Evolutionary conservation across 441 rosid species (phyloP).

Genomic region (Gossypium trilobum): DNA sequence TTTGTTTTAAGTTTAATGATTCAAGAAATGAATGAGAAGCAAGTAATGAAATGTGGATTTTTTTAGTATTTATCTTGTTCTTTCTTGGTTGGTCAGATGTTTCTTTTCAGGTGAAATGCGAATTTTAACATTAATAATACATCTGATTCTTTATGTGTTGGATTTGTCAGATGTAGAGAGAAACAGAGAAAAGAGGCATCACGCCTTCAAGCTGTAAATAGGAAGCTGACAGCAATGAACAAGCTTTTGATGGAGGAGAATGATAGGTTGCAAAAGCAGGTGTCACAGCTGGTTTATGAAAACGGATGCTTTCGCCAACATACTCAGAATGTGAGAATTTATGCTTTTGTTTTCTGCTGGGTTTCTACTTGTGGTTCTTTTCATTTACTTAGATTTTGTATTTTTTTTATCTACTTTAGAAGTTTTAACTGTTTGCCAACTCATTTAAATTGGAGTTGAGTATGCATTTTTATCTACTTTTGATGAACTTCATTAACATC

Average conservation of each 20-base stretch:
- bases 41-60: background rate
- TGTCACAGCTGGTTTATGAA: slow-evolving; percentile 87
- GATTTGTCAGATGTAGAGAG: slow-evolving; percentile 71
- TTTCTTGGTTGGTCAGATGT: background rate
- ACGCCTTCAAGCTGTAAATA: slow-evolving; percentile 88
- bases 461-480: background rate
- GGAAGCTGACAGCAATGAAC: slow-evolving; percentile 92
- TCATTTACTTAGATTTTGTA: slow-evolving; percentile 3
- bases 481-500: background rate
- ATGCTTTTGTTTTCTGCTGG: background rate
- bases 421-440: background rate
- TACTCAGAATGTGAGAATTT: slow-evolving; percentile 58
- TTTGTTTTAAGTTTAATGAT: background rate
- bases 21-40: background rate
- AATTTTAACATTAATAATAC: background rate
- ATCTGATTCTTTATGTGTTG: slow-evolving; percentile 10
- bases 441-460: background rate
- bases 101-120: background rate
- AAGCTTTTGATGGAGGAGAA: slow-evolving; percentile 97
- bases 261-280: slow-evolving; percentile 98
- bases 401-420: background rate
- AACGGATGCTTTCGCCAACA: slow-evolving; percentile 93
- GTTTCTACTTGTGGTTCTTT: background rate
- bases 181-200: slow-evolving; percentile 97
- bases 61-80: background rate